A percentile compares a stretch with the other conserved stretches of the same genome.
These are phyloP conservation scores for Leccinum solheimii DNA, from an alignment of 1,284 basidiomycete species.

Conservation along the genomic window DNA sequence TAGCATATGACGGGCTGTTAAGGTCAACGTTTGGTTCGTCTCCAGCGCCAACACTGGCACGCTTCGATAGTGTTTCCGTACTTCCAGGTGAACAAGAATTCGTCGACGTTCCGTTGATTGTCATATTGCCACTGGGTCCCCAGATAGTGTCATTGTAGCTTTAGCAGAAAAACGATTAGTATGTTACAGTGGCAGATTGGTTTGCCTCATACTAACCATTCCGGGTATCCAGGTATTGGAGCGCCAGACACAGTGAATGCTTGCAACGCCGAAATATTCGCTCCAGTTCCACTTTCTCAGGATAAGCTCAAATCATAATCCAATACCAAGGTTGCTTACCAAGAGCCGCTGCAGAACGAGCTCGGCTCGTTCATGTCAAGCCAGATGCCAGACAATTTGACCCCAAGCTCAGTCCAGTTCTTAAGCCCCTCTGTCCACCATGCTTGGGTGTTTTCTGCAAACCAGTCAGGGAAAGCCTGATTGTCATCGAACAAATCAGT, in stretches of 20 bases:
- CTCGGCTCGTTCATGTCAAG: slow-evolving; percentile 74
- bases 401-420: slow-evolving; percentile 61
- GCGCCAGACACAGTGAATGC: slow-evolving; percentile 47
- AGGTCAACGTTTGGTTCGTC: slow-evolving; percentile 46
- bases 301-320: slow-evolving; percentile 6
- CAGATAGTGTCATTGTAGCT: slow-evolving; percentile 65
- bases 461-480: slow-evolving; percentile 70
- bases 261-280: slow-evolving; percentile 42
- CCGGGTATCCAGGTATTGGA: slow-evolving; percentile 54
- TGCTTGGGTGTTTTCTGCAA: slow-evolving; percentile 52
- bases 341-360: slow-evolving; percentile 65
- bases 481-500: background rate
- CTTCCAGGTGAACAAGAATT: slow-evolving; percentile 36
- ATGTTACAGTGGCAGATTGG: background rate
- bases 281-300: slow-evolving; percentile 48
- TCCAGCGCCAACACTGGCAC: slow-evolving; percentile 39
- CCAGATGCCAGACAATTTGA: slow-evolving; percentile 72
- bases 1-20: slow-evolving; percentile 63
- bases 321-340: slow-evolving; percentile 40
- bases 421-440: slow-evolving; percentile 61
- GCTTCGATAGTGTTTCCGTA: slow-evolving; percentile 13
- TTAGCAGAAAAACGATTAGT: slow-evolving; percentile 2
- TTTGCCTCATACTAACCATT: slow-evolving; percentile 46
- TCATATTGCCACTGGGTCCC: slow-evolving; percentile 74
- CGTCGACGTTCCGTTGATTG: slow-evolving; percentile 65